Evolutionary conservation across 2,329 filamentous ascomycete species (phyloP), one percentile per base, ranked within the genome.

Genomic region (Pleoardoris graminearum): DNA sequence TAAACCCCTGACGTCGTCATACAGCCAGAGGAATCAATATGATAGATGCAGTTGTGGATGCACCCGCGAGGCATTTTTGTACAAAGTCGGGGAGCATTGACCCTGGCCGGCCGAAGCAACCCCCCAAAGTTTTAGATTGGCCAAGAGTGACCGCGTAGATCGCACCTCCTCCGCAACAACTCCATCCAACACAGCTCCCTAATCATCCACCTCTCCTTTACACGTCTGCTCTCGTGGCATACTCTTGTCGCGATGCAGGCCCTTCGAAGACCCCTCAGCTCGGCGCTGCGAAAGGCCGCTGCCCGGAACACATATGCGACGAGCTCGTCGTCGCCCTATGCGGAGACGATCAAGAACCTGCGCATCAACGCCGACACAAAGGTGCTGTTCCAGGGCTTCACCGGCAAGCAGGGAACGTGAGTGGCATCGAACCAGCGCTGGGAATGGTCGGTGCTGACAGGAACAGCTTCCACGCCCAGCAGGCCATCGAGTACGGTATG

Each of bases 401-500:
- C 93, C 51, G 93, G 93, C 75, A 94, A 90, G 83, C 91, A 96
- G 84, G 91, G 91, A 88, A 93, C 89, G 74, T 76, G 62, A 72
- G 75, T 76, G 50, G 27, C 8, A 51, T 6, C 45, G 21, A 5
- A 19, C 8, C 16, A 32, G 33, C 29, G 25, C 36, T n/a, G 27
- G 14, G 35, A 7, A 38, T 27, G 38, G 5, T 11, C 39, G 11
- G 32, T 8, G 58, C 59, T 70, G 59, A 69, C 48, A 21, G 42
- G 53, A 55, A 63, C 66, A 97, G 93, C 68, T 99, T 99, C 84
- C 94, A 99, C 78, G 94, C 94, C 63, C 85, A 91, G 76, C 92
- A 97, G 81, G 94, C 94, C 65, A 97, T 99, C 78, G 94, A 96
- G 77, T 99, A 99, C 79, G 94, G 91, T 95, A 90, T 74, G 66